Evolutionary conservation across 805 yeast species (phyloP), one percentile per base, ranked within the genome.

Genomic region (Metschnikowia bowlesiae): DNA sequence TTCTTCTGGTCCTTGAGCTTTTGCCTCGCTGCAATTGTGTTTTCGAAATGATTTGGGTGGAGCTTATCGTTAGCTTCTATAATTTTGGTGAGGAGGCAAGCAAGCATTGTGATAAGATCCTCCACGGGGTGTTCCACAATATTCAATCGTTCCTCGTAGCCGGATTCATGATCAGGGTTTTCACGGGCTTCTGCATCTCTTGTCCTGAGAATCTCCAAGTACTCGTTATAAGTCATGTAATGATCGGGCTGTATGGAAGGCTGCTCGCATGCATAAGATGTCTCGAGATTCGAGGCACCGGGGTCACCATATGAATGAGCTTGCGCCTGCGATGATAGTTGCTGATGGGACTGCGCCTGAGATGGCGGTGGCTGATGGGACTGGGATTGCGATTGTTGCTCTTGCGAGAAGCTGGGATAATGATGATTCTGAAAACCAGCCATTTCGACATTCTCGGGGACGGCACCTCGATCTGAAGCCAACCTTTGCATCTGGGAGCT

Each of bases 61-160:
- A 89, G 71, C 46, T 82, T 75, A 67, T 92, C 99, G 68, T 92
- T 94, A 10, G 96, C 90, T 61, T 87, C 92, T 36, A 92, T 85
- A 44, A 94, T 90, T 64, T 87, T 88, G 56, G 89, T 89, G 48
- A 92, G 72, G 47, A 92, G 73, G 7, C 95, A 85, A 18, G 96
- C 82, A 46, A 92, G 76, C 97, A 94, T 92, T 41, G 83, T 67
- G 40, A 94, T 75, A 29, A 94, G 76, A 55, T 87, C 92, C 51
- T 84, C 82, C 1, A 88, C 89, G 1, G 96, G 91, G 62, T 83
- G 88, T 39, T 84, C 85, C 9, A 89, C 90, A 43, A 92, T 87
- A 62, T 89, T 86, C 53, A 85, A 69, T 58, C 81, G 87, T 37
- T 78, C 84, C 30, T 72, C 79, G 51, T 69, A 61, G 10, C 51